These are phyloP conservation scores for Spatholobus suberectus DNA, from an alignment of 306 rosid genomes.

Conservation along the genomic window DNA sequence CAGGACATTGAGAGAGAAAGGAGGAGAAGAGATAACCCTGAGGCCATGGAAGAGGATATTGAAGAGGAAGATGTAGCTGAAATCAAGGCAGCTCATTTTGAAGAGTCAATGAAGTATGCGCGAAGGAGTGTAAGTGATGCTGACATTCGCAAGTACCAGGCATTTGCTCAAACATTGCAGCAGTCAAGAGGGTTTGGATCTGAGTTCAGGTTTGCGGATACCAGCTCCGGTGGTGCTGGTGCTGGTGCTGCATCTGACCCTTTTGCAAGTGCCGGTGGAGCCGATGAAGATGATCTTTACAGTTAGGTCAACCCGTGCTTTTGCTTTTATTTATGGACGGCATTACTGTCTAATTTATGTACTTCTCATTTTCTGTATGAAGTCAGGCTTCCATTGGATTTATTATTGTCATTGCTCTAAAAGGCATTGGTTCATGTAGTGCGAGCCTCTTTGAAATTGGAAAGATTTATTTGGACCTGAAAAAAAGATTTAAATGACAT, in stretches of 20 bases:
- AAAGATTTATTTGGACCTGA: not conserved
- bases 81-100: constrained; percentile 95
- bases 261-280: constrained; percentile 78
- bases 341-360: constrained; percentile 28
- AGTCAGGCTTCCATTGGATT: constrained; percentile 43
- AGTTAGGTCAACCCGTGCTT: constrained; percentile 53
- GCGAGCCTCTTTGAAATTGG: constrained; percentile 28
- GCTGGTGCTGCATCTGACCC: constrained; percentile 65
- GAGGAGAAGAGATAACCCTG: constrained; percentile 84
- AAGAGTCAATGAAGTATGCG: constrained; percentile 97
- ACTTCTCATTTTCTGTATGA: constrained; percentile 32
- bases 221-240: constrained; percentile 35
- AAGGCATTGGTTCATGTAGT: constrained; percentile 33
- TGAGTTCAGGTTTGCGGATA: constrained; percentile 85
- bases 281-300: constrained; percentile 97
- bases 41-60: constrained; percentile 93
- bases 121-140: constrained; percentile 98
- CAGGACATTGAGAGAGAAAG: constrained; percentile 96
- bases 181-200: constrained; percentile 96
- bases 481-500: not conserved
- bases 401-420: constrained; percentile 20
- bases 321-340: not conserved
- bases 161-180: constrained; percentile 97
- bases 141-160: constrained; percentile 97
- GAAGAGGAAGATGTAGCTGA: constrained; percentile 86